A percentile compares a stretch with the other conserved stretches of the same genome.
Evolutionary conservation across 2,329 filamentous ascomycete genomes (phyloP).

Genomic region (Cylindrodendrum hubeiense): DNA sequence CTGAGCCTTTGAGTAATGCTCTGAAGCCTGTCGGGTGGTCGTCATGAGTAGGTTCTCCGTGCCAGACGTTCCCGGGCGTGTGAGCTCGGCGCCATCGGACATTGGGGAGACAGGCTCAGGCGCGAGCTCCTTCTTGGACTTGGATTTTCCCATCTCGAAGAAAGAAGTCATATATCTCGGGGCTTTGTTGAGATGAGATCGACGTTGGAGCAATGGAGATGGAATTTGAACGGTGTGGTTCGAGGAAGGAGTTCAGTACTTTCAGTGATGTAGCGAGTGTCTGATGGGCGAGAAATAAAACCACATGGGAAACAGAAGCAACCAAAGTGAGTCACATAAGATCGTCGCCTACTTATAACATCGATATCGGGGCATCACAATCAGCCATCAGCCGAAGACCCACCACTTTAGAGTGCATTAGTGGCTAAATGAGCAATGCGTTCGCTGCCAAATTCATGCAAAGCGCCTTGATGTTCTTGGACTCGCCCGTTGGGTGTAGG

Average conservation of each 20-base stretch:
- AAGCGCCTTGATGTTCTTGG: not conserved
- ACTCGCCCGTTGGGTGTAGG: not conserved
- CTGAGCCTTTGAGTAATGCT: slow-evolving; percentile 53
- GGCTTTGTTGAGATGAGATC: not conserved
- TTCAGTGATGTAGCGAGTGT: slow-evolving; percentile 12
- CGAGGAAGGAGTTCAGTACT: too few species aligned
- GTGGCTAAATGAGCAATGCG: not conserved
- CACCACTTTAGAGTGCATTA: not conserved
- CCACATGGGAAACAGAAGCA: slow-evolving; percentile 11
- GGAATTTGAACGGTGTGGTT: not conserved
- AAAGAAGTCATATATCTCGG: slow-evolving; percentile 2
- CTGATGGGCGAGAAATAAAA: slow-evolving; percentile 21
- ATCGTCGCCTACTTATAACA: not conserved
- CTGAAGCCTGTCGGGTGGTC: slow-evolving; percentile 53
- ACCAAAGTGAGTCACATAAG: not conserved
- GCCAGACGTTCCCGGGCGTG: slow-evolving; percentile 56
- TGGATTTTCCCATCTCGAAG: slow-evolving; percentile 20
- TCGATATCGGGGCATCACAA: not conserved
- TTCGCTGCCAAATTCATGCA: not conserved
- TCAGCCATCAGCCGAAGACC: not conserved
- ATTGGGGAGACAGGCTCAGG: not conserved
- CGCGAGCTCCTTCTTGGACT: slow-evolving; percentile 1
- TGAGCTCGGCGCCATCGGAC: slow-evolving; percentile 3
- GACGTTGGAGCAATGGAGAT: not conserved
- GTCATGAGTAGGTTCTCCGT: slow-evolving; percentile 57